These are phyloP conservation scores for Amanita molliuscula DNA, from an alignment of 768 basidiomycete species.

Conservation along the genomic window DNA sequence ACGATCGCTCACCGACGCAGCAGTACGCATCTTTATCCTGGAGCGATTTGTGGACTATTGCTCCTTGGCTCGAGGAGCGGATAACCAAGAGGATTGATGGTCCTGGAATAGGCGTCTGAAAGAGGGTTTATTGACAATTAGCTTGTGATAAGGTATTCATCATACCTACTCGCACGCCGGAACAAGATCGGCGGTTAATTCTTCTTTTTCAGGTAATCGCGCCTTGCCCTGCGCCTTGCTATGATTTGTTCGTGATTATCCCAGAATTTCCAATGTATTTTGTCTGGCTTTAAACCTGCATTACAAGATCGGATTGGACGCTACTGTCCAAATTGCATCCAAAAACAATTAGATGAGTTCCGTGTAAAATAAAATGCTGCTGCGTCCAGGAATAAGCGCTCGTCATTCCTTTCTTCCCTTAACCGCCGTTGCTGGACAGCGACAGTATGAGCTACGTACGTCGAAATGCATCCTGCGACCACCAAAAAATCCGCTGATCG, in stretches of 20 bases:
- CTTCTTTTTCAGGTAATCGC: conserved; percentile 1
- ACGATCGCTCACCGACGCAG: conserved; percentile 26
- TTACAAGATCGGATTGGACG: conserved; percentile 1
- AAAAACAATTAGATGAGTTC: neutral
- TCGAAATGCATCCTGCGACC: neutral
- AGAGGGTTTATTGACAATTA: conserved; percentile 4
- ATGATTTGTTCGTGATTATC: neutral
- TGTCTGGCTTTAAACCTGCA: neutral
- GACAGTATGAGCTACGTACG: conserved; percentile 8
- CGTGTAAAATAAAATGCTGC: neutral
- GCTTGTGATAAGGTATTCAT: neutral
- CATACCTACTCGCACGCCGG: no score
- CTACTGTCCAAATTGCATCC: neutral
- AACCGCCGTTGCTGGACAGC: conserved; percentile 36
- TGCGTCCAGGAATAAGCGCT: neutral
- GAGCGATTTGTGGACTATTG: conserved; percentile 59
- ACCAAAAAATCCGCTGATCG: neutral
- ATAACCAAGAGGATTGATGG: conserved; percentile 60
- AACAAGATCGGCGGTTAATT: conserved; percentile 4
- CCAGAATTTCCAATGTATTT: conserved; percentile 2
- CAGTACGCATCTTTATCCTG: conserved; percentile 66
- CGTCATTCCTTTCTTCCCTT: conserved; percentile 9
- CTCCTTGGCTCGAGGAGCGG: conserved; percentile 69
- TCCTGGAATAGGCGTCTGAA: conserved; percentile 50
- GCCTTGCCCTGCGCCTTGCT: neutral